Base-by-base conservation (phyloP, 345 rosid genomes). In the Aquilaria sinensis region DNA sequence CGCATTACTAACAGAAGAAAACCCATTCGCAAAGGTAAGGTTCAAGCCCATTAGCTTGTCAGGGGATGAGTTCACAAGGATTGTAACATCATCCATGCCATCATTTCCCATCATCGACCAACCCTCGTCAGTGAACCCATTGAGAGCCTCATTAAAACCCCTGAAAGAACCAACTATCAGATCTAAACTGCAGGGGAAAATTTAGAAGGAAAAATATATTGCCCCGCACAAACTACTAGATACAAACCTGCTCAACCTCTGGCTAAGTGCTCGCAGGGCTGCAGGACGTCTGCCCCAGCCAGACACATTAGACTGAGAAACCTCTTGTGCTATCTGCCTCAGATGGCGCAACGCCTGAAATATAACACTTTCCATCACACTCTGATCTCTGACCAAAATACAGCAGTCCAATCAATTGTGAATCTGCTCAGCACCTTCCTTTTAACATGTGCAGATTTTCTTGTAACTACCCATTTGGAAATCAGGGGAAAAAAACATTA, bases 271-370 rank as follows among this genome's bases (percentile, higher is more conserved):
- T 66, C 97, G 77, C 61, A 95, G 75, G 6, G 97, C 99, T 67
- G 96, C 97, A 30, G 99, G 99, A 37, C 96, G 89, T 37, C 97
- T 78, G 14, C 97, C 97, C 95, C 96, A 91, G 60, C 90, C 92
- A 60, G 84, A 81, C 64, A 81, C 86, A 67, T 75, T 88, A 64
- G 96, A 69, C 75, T 87, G 99, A 57, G 96, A 76, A 74, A 78
- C 84, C 77, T 95, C 99, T 75, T 85, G 96, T 33, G 96, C 90
- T 58, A 95, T 85, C 79, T 95, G 97, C 75, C 93, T 85, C 62
- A 91, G 87, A 70, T 95, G 97, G 41, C 99, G 94, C 55, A 95
- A 65, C 34, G 94, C 97, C 99, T 95, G 70, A 54, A 67, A 31
- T 23, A 43, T 51, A 65, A 31, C 12, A 57, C 53, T 62, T 12